Conservation (phyloP, 352 stramenopile species). For the Pilasporangium apinafurcum region DNA sequence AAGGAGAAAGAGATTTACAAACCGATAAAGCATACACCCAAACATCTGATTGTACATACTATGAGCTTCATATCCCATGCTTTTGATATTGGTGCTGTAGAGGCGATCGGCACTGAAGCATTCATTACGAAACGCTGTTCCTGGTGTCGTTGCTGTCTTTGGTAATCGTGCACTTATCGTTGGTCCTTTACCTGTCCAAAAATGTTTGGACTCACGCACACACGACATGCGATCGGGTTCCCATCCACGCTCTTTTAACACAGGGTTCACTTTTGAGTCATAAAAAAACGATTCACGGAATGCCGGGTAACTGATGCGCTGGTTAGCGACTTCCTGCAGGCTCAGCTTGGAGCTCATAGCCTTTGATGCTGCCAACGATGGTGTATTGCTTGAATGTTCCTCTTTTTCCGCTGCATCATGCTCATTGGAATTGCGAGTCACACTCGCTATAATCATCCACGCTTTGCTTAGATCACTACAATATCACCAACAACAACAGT, state of each 20-base stretch:
- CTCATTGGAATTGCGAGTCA: background rate
- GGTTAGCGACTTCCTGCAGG: conserved; percentile 4
- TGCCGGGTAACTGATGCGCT: conserved; percentile 25
- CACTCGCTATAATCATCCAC: conserved; percentile 9
- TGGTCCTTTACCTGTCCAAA: conserved; percentile 40
- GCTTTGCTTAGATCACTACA: no score
- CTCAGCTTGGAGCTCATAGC: background rate
- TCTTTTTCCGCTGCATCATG: background rate
- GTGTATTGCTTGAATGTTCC: background rate
- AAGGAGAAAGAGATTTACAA: background rate
- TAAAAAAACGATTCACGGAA: conserved; percentile 70
- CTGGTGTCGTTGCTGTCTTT: conserved; percentile 47
- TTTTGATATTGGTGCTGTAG: conserved; percentile 53
- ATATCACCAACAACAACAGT: background rate
- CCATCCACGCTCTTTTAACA: conserved; percentile 25
- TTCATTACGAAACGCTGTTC: conserved; percentile 61
- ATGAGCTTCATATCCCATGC: conserved; percentile 60
- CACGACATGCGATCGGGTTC: conserved; percentile 20
- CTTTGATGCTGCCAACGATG: no score
- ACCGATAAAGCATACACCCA: background rate
- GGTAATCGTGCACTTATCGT: conserved; percentile 36
- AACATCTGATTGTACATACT: conserved; percentile 15
- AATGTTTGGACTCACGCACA: conserved; percentile 35
- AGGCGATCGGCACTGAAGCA: conserved; percentile 53
- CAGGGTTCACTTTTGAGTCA: conserved; percentile 38